Conservation (phyloP, 495 filamentous ascomycete genomes). For the Aspergillus nanangensis region DNA sequence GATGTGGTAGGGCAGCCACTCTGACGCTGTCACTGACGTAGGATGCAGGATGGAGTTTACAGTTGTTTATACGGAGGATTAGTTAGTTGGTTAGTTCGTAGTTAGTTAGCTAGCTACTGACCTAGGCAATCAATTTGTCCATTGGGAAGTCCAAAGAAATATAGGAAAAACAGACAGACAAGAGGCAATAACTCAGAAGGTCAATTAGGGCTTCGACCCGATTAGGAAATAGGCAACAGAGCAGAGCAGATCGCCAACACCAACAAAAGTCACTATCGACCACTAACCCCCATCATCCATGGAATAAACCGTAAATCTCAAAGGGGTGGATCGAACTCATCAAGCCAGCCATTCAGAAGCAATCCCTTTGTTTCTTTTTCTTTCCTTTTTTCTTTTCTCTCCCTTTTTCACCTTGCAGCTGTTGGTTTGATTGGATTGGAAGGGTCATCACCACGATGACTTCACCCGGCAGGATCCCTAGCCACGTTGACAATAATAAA, state of each 20-base stretch:
- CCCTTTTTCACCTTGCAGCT: constrained; percentile 6
- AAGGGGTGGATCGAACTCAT: neutral
- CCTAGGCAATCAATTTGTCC: neutral
- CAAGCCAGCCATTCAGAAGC: neutral
- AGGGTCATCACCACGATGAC: constrained; percentile 3
- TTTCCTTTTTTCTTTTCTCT: neutral
- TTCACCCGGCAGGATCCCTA: constrained; percentile 8
- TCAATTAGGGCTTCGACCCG: neutral
- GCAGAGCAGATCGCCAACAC: too few relatives aligned
- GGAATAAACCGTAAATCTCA: neutral
- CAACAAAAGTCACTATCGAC: too few relatives aligned
- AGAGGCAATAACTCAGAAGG: neutral
- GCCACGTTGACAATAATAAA: constrained; percentile 6
- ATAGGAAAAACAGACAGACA: too few relatives aligned
- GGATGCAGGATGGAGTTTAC: too few relatives aligned
- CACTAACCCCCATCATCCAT: neutral
- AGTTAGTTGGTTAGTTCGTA: too few relatives aligned
- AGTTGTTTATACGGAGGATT: too few relatives aligned
- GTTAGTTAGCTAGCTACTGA: neutral
- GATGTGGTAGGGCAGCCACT: neutral
- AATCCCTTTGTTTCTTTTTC: neutral
- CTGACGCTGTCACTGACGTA: neutral
- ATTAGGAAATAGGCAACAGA: neutral
- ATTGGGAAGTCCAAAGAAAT: too few relatives aligned
- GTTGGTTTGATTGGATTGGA: neutral